These are phyloP conservation scores for Naganishia albida DNA, from an alignment of 1,284 basidiomycete genomes.

Conservation along the genomic window DNA sequence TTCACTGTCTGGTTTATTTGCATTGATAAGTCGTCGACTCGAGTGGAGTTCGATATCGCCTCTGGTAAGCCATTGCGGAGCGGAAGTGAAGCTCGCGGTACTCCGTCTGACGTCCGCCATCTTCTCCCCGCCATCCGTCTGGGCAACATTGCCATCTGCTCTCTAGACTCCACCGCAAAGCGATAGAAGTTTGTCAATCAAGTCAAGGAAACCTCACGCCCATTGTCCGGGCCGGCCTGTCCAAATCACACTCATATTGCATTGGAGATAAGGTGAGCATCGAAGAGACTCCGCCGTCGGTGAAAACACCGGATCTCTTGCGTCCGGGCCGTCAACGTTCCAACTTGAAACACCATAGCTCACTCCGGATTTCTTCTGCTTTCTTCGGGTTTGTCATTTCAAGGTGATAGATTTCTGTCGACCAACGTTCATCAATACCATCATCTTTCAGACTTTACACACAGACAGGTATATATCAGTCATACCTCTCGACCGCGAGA, in stretches of 20 bases:
- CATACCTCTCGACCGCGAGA: no score
- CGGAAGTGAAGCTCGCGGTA: slow-evolving; percentile 6
- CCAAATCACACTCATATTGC: neutral
- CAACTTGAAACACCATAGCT: neutral
- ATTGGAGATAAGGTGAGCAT: slow-evolving; percentile 14
- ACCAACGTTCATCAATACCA: neutral
- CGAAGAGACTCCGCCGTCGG: neutral
- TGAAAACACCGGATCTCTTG: slow-evolving; percentile 3
- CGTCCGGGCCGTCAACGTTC: slow-evolving; percentile 7
- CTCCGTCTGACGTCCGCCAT: slow-evolving; percentile 11
- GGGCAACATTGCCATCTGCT: neutral
- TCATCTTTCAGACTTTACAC: neutral
- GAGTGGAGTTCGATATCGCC: neutral
- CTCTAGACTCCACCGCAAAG: neutral
- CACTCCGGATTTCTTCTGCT: slow-evolving; percentile 22
- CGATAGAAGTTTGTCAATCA: neutral
- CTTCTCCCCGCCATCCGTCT: no score
- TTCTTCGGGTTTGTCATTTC: neutral
- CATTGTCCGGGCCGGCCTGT: slow-evolving; percentile 2
- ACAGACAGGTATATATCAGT: slow-evolving; percentile 8
- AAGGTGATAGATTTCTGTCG: slow-evolving; percentile 3
- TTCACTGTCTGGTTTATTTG: no score
- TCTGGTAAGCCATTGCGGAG: slow-evolving; percentile 17
- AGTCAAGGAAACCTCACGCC: neutral
- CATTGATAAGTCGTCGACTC: slow-evolving; percentile 3